Evolutionary conservation across 202 grass and related monocot genomes (phyloP).

Genomic region (Brachypodium distachyon): DNA sequence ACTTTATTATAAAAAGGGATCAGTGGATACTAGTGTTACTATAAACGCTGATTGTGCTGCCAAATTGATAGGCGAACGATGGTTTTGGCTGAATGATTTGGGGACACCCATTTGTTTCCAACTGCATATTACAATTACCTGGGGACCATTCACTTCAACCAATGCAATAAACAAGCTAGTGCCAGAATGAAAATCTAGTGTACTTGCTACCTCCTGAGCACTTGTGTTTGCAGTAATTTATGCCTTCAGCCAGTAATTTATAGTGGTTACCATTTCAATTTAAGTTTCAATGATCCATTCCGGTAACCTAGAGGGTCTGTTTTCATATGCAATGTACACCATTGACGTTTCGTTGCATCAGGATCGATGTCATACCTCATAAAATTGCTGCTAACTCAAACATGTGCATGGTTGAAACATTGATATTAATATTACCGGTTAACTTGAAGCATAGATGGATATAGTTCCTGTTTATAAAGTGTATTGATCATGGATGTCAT

Average conservation of each 20-base stretch:
- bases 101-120: not conserved
- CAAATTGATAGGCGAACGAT: not conserved
- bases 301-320: not conserved
- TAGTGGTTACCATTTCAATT: not conserved
- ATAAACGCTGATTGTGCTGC: not conserved
- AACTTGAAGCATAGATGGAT: too few relatives aligned
- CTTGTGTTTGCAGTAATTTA: not conserved
- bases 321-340: not conserved
- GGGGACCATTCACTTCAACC: not conserved
- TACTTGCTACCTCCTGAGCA: too few relatives aligned
- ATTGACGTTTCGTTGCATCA: not conserved
- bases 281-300: not conserved
- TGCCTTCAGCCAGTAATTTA: not conserved
- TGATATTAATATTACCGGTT: too few relatives aligned
- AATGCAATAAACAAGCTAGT: not conserved
- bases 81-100: not conserved
- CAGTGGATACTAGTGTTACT: not conserved
- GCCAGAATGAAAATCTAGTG: not conserved
- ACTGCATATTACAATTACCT: not conserved
- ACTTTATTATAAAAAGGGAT: not conserved
- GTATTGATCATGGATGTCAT: not conserved
- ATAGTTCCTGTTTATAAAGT: not conserved
- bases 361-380: not conserved
- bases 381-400: not conserved
- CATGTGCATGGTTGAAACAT: not conserved